Base-by-base conservation (phyloP, 148 eudicot species). In the Cornus kousa region DNA sequence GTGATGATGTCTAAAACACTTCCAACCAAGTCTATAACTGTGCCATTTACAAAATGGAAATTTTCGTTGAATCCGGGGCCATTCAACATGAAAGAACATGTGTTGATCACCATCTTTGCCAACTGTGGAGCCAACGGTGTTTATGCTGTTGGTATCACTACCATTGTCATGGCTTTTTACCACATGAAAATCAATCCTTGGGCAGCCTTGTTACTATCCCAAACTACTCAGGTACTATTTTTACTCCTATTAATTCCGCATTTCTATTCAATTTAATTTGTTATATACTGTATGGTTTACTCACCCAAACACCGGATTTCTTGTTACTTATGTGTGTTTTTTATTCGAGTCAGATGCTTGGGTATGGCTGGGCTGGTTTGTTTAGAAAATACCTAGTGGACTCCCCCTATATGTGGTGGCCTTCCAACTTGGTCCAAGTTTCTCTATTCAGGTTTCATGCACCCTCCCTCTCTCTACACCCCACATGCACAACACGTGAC, bases 341-440 rank as follows among this genome's bases (percentile, higher is more conserved):
- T 28, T 28, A 28, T 28, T 0, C 19, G 20, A 17, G 3, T 20
- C 70, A 90, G 93, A 69, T 90, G 75, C 77, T 90, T 59, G 93
- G 93, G 20, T 88, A 83, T 81, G 93, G 93, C 79, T 88, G 91
- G 91, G 91, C 91, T 39, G 93, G 91, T 24, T 24, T 90, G 57
- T 86, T 87, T 19, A 68, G 91, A 62, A 87, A 77, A 50, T 85
- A 82, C 82, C 83, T 90, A 12, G 93, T 90, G 5, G 93, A 88
- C 14, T 86, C 93, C 2, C 86, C 87, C 0, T 85, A 85, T 17
- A 90, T 90, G 93, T 88, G 93, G 93, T 90, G 93, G 93, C 93
- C 93, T 5, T 16, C 74, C 5, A 90, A 88, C 59, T 80, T 90
- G 20, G 90, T 86, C 60, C 87, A 88, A 64, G 93, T 88, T 66